Base-by-base conservation (phyloP, 208 protist genomes). In the Trypanosoma scelopori region DNA sequence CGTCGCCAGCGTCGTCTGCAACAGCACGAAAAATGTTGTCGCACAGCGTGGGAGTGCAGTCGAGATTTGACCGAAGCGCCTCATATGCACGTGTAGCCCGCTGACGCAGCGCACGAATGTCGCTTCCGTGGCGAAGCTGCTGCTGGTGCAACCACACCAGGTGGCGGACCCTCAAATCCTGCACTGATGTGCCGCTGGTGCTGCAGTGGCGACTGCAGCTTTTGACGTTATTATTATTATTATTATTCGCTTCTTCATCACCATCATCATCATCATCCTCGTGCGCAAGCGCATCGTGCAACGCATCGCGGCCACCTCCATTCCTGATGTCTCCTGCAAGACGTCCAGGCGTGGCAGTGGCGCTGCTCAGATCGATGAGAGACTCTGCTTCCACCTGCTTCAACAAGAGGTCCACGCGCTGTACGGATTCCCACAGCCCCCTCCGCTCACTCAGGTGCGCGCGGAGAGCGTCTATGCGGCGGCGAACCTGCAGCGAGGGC, bases 121-220 rank as follows among this genome's bases (percentile, higher is more conserved):
- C 63, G 16, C 59, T 45, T 27, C 53, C 51, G 42, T 60, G 52
- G 13, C 41, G 52, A 23, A 43, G 51, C 13, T 41, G 22, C 16
- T 60, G 63, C 11, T 42, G 39, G 18, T 60, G 52, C n/a, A 69
- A 32, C 52, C 37, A 45, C n/a, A 59, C 52, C 1, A 69, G 15
- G 7, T n/a, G 15, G 20, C 43, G 42, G 23, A 39, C 42, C 5
- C 28, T 30, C 22, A 15, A 41, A 9, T 43, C 43, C 32, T 45
- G 28, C 30, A n/a, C 47, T 30, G 20, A n/a, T 39, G 23, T 37
- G 9, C 56, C 32, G 23, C 56, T 25, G 22, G n/a, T 27, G 9
- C 12, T 52, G n/a, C n/a, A n/a, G n/a, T n/a, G n/a, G n/a, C n/a
- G n/a, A n/a, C n/a, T n/a, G n/a, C n/a, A n/a, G n/a, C n/a, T n/a